Evolutionary conservation across 1,284 basidiomycete genomes (phyloP), one percentile per base, ranked within the genome.

Genomic region (Cystobasidium sp.): DNA sequence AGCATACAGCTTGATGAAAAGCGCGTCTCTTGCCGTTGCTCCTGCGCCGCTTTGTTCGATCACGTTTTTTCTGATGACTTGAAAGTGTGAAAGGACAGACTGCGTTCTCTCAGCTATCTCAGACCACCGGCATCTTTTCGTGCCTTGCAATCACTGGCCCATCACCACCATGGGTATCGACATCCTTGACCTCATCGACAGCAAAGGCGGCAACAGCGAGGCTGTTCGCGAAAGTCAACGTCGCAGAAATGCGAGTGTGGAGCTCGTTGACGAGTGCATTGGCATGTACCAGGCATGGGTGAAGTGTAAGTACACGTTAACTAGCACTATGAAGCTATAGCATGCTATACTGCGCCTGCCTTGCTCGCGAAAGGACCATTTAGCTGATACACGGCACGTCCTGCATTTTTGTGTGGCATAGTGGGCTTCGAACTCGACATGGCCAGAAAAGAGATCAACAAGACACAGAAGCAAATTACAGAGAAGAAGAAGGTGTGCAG

Each of bases 241-340:
- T 81, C 96, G 94, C 84, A 88, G 97, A 53, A 91, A 91, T 7
- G 90, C 93, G 58, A 87, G 91, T 31, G 91, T 92, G 61, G 93
- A 95, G 83, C 83, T 97, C 78, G 94, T 98, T 14, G 94, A 97
- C 83, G 91, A 98, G 83, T 89, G 98, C 75, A 89, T 98, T 77
- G 87, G 88, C 79, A 90, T 97, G 87, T 97, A 98, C 83, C 86
- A 89, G 65, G 89, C 93, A 79, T 97, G 94, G 94, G 91, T 92
- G 52, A 91, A 91, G 83, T 88, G 94, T 95, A 81, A 51, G 58
- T 53, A 20, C 3, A 10, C 41, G 41, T 51, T 6, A 14, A 16
- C 39, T 44, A 24, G 59, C 5, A 14, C 39, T 56, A 37, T n/a
- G 20, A 9, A 12, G 39, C 44, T 62, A 20, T 44, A 47, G 20